These are phyloP conservation scores for Alloteropsis semialata DNA, from an alignment of 176 grass and related monocot species.

Conservation along the genomic window DNA sequence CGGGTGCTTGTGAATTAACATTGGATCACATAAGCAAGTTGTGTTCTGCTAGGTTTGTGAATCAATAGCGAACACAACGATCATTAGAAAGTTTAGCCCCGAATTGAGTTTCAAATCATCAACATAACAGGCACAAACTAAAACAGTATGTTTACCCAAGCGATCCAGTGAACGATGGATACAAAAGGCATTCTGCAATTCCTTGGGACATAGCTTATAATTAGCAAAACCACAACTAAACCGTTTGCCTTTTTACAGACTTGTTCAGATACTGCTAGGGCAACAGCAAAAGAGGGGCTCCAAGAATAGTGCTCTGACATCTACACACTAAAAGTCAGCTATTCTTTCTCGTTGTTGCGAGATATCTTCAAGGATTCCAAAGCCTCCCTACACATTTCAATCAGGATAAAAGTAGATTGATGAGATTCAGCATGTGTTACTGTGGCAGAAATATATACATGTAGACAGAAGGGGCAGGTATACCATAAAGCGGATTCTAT, in stretches of 20 bases:
- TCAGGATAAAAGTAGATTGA: background rate
- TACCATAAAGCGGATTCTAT: slow-evolving; percentile 6
- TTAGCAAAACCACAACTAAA: background rate
- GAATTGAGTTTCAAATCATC: no score
- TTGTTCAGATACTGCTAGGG: background rate
- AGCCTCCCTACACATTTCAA: slow-evolving; percentile 32
- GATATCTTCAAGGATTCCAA: slow-evolving; percentile 32
- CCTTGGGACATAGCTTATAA: no score
- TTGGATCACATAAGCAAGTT: no score
- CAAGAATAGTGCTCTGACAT: background rate
- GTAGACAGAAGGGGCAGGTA: background rate
- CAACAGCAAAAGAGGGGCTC: background rate
- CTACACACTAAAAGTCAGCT: background rate
- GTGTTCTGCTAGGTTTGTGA: no score
- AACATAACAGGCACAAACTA: no score
- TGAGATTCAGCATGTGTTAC: background rate
- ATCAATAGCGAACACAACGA: no score
- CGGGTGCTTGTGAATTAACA: no score
- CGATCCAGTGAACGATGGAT: no score
- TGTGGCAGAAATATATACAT: background rate
- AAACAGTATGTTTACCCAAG: no score
- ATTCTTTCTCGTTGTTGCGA: background rate
- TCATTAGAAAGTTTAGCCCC: no score
- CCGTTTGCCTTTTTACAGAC: background rate
- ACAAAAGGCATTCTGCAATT: no score